Evolutionary conservation across 805 yeast genomes (phyloP).

Genomic region (Limtongia smithiae): DNA sequence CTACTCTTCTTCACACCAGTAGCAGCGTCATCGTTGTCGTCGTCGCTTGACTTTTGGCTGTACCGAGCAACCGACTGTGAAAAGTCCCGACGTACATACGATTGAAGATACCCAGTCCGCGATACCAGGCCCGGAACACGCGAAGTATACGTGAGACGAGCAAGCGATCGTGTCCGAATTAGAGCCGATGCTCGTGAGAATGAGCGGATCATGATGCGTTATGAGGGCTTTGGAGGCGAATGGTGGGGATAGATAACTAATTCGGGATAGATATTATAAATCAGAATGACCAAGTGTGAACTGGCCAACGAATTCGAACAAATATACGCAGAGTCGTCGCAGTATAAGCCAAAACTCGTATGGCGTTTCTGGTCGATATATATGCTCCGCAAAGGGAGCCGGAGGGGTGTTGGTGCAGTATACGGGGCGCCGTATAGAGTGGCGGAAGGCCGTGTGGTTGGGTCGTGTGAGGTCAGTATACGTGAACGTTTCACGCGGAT

Average conservation of each 20-base stretch:
- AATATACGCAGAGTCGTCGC: too few relatives aligned
- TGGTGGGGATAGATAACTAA: not conserved
- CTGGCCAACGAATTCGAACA: too few relatives aligned
- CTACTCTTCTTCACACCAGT: not conserved
- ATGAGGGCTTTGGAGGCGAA: not conserved
- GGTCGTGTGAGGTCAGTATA: too few relatives aligned
- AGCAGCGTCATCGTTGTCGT: too few relatives aligned
- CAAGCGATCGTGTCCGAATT: slow-evolving; percentile 4
- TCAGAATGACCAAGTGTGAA: too few relatives aligned
- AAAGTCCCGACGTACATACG: slow-evolving; percentile 14
- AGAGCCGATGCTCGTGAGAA: slow-evolving; percentile 12
- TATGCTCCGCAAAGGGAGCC: not conserved
- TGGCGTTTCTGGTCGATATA: too few relatives aligned
- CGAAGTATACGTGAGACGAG: slow-evolving; percentile 6
- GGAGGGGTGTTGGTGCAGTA: not conserved
- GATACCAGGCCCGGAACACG: slow-evolving; percentile 6
- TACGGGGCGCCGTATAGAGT: not conserved
- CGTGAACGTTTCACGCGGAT: slow-evolving; percentile 8
- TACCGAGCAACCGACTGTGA: slow-evolving; percentile 9
- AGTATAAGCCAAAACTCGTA: too few relatives aligned
- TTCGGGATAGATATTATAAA: too few relatives aligned
- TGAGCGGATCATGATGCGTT: slow-evolving; percentile 15
- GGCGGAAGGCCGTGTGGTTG: too few relatives aligned
- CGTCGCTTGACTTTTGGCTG: slow-evolving; percentile 10
- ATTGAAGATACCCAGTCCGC: slow-evolving; percentile 1